Evolutionary conservation across 176 grass and related monocot genomes (phyloP).

Genomic region (Hordeum marinum): DNA sequence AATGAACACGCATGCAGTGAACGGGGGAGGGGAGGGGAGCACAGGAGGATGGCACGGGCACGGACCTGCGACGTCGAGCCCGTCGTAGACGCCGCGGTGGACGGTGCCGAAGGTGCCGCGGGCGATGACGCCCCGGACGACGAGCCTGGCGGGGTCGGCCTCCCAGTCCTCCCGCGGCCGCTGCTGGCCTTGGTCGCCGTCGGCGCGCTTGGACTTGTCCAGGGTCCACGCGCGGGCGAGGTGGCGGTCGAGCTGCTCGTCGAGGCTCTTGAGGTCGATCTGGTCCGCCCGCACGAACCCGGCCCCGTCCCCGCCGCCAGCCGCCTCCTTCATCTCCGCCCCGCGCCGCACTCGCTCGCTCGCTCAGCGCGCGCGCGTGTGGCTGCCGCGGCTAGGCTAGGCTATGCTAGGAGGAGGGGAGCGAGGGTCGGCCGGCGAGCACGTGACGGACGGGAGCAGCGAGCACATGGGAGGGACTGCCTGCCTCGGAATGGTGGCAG

Average conservation of each 20-base stretch:
- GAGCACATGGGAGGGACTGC: not conserved
- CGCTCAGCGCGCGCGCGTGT: not conserved
- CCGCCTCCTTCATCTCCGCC: constrained; percentile 31
- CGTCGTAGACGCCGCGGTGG: constrained; percentile 92
- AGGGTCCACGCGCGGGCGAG: constrained; percentile 73
- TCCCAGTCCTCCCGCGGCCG: constrained; percentile 68
- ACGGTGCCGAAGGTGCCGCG: constrained; percentile 95
- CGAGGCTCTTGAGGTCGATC: constrained; percentile 98
- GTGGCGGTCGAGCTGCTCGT: constrained; percentile 97
- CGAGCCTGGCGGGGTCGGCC: constrained; percentile 75
- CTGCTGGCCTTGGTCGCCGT: not conserved
- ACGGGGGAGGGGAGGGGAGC: not conserved
- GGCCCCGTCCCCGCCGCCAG: constrained; percentile 31
- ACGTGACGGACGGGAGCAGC: too few relatives aligned
- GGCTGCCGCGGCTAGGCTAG: too few relatives aligned
- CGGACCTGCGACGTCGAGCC: constrained; percentile 85
- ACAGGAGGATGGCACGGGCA: too few relatives aligned
- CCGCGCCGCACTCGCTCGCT: not conserved
- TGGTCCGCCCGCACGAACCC: constrained; percentile 89
- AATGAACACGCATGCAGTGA: not conserved
- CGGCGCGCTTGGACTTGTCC: constrained; percentile 47
- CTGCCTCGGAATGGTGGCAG: not conserved
- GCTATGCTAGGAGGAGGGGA: too few relatives aligned
- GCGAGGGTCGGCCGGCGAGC: too few relatives aligned
- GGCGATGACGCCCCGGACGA: constrained; percentile 76